Conservation (phyloP, 306 rosid species). For the Trifolium pratense region DNA sequence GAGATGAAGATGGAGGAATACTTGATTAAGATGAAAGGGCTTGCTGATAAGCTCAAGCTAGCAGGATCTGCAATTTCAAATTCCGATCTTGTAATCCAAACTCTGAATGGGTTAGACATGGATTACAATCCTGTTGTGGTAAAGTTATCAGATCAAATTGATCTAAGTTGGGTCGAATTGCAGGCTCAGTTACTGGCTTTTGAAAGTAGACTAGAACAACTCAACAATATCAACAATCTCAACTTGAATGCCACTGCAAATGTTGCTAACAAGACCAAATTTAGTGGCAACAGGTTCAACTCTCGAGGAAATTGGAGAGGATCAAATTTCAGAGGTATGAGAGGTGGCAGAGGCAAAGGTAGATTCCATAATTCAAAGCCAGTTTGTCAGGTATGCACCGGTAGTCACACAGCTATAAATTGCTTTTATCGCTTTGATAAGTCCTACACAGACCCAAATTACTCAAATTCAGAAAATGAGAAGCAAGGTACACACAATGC, state of each 20-base stretch:
- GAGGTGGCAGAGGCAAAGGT: neutral
- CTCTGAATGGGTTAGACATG: neutral
- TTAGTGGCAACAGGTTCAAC: neutral
- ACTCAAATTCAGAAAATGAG: neutral
- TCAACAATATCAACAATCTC: neutral
- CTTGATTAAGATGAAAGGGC: neutral
- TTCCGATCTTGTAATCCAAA: neutral
- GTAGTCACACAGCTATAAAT: neutral
- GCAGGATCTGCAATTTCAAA: neutral
- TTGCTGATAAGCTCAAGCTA: neutral
- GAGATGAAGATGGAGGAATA: neutral
- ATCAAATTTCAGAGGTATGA: neutral
- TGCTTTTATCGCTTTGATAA: neutral
- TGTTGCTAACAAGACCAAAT: neutral
- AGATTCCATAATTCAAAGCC: neutral
- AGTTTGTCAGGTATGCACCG: neutral
- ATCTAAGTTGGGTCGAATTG: neutral
- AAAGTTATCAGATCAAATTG: neutral
- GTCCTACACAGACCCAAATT: neutral
- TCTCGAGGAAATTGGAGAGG: neutral
- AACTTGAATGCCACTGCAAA: neutral
- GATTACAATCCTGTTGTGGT: conserved; percentile 1
- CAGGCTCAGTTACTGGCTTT: neutral
- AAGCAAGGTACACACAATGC: neutral
- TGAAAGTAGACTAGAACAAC: neutral